A percentile compares a stretch with the other conserved stretches of the same genome.
Conservation (phyloP, 345 rosid species). For the Murraya paniculata region DNA sequence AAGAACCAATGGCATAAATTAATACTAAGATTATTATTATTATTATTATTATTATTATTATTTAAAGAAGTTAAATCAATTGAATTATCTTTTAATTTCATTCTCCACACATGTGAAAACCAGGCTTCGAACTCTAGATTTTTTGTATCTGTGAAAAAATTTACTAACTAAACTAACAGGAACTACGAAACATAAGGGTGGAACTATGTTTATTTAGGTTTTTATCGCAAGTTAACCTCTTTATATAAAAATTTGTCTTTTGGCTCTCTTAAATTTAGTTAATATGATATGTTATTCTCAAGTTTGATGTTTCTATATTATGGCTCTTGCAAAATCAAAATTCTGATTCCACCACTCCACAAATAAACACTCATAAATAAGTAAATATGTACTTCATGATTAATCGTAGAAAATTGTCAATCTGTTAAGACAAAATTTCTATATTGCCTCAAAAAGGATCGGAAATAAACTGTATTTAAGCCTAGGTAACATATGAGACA, state of each 20-base stretch:
- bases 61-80: no score
- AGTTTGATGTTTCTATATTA: not conserved
- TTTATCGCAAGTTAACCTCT: no score
- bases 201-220: not conserved
- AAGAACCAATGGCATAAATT: no score
- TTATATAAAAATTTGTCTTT: no score
- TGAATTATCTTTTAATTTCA: no score
- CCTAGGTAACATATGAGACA: not conserved
- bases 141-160: not conserved
- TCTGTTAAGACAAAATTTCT: not conserved
- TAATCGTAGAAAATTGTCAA: no score
- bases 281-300: not conserved
- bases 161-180: not conserved
- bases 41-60: no score
- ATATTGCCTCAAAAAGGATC: not conserved
- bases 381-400: not conserved
- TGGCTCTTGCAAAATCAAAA: no score
- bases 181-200: not conserved
- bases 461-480: no score
- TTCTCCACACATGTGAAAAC: no score
- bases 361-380: not conserved
- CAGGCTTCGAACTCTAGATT: not conserved
- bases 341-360: not conserved
- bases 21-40: no score
- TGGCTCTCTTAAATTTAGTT: no score